phyloP scores from a whole-genome alignment of 768 basidiomycete species.

The Phylloporus sp. region DNA sequence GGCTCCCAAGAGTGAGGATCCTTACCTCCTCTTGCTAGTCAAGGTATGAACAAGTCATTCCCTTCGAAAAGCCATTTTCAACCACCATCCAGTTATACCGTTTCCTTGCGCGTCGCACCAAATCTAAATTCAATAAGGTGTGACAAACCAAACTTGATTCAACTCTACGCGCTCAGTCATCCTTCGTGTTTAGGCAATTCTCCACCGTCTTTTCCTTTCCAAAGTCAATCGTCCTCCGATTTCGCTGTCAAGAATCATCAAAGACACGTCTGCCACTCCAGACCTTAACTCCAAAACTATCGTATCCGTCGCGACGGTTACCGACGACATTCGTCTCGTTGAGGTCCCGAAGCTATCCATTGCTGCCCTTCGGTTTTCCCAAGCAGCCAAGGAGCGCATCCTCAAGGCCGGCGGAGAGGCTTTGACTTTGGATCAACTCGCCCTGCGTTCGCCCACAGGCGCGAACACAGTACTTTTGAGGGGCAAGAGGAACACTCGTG shows the following conservation, averaged over 20 bases:
- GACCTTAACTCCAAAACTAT: conserved; percentile 79
- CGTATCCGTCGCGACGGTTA: conserved; percentile 88
- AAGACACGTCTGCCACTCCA: conserved; percentile 65
- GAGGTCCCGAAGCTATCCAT: conserved; percentile 87
- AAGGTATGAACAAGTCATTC: conserved; percentile 56
- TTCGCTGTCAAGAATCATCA: conserved; percentile 88
- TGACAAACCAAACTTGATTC: conserved; percentile 4
- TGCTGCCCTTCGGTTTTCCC: conserved; percentile 94
- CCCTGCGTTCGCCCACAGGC: conserved; percentile 90
- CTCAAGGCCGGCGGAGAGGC: conserved; percentile 92
- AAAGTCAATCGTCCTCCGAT: conserved; percentile 96
- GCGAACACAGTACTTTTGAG: conserved; percentile 91
- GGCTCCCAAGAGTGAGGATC: conserved; percentile 98
- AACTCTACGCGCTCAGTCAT: conserved; percentile 16
- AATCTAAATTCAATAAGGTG: conserved; percentile 94
- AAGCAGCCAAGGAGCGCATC: conserved; percentile 90
- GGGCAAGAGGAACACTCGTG: conserved; percentile 89
- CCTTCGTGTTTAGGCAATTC: conserved; percentile 61
- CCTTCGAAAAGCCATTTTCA: conserved; percentile 6
- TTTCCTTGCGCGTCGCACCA: conserved; percentile 96
- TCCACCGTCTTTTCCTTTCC: conserved; percentile 94
- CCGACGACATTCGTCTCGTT: conserved; percentile 88
- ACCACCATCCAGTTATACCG: conserved; percentile 77
- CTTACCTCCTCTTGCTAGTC: conserved; percentile 95
- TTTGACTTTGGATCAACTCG: conserved; percentile 95